Percentiles rank a stretch among this genome's conserved stretches.
phyloP scores from a whole-genome alignment of 1,284 basidiomycete species.

The Porodaedalea pini region DNA sequence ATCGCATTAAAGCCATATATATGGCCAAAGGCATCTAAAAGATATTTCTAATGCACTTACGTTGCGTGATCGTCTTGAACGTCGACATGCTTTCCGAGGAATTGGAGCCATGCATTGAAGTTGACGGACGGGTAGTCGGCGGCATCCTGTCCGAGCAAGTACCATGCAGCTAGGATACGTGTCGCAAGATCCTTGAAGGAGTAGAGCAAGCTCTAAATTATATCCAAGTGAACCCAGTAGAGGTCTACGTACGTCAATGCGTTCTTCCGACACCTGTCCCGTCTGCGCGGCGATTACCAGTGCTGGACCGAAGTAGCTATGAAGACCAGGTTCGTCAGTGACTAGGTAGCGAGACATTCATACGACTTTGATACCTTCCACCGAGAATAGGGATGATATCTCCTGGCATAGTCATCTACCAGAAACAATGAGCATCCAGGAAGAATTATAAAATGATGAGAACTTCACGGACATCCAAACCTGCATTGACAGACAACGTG shows the following conservation, averaged over 20 bases:
- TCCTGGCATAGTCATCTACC: slow-evolving; percentile 60
- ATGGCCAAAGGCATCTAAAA: no score
- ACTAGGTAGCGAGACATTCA: background rate
- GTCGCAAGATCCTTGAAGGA: slow-evolving; percentile 53
- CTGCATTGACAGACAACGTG: slow-evolving; percentile 36
- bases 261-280: slow-evolving; percentile 37
- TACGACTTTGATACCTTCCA: slow-evolving; percentile 1
- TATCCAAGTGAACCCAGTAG: no score
- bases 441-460: background rate
- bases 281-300: slow-evolving; percentile 46
- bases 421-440: background rate
- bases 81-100: slow-evolving; percentile 47
- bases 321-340: background rate
- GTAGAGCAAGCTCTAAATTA: background rate
- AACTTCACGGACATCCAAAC: slow-evolving; percentile 41
- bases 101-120: slow-evolving; percentile 49
- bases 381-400: slow-evolving; percentile 41
- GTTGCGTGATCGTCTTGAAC: slow-evolving; percentile 56
- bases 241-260: slow-evolving; percentile 41
- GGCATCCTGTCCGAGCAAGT: slow-evolving; percentile 35
- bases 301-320: slow-evolving; percentile 45
- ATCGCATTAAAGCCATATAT: background rate
- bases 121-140: slow-evolving; percentile 51
- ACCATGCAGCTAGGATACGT: slow-evolving; percentile 57
- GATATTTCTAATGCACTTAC: slow-evolving; percentile 25